Percentiles rank a stretch among this genome's conserved stretches.
These are phyloP conservation scores for Pseudomonodictys pantanalensis DNA, from an alignment of 495 filamentous ascomycete species.

Conservation along the genomic window DNA sequence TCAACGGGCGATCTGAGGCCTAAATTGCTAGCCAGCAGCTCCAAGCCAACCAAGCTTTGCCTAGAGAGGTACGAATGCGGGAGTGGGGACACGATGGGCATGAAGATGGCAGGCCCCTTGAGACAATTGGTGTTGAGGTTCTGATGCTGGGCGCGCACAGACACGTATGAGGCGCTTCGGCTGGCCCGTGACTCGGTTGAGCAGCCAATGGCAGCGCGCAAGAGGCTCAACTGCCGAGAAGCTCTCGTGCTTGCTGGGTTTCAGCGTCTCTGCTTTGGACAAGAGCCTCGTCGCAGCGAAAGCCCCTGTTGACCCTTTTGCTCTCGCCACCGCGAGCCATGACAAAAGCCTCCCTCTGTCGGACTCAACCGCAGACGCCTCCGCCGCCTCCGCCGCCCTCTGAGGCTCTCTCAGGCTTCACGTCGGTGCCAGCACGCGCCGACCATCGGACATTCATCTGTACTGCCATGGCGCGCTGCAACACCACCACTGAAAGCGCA, in stretches of 20 bases:
- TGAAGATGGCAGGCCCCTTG: constrained; percentile 14
- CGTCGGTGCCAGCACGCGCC: no score
- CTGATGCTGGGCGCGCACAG: constrained; percentile 1
- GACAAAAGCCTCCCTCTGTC: no score
- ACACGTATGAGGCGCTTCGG: constrained; percentile 18
- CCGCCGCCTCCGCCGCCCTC: no score
- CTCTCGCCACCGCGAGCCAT: not conserved
- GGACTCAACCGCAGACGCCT: no score
- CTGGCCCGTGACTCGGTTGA: not conserved
- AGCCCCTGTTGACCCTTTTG: not conserved
- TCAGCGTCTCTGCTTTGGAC: not conserved
- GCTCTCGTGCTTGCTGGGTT: not conserved
- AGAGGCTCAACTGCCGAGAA: not conserved
- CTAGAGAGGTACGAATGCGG: not conserved
- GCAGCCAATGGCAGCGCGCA: constrained; percentile 1
- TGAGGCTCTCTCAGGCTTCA: no score
- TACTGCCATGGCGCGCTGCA: no score
- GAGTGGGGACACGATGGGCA: not conserved
- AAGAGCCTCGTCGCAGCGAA: constrained; percentile 1
- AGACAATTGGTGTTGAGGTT: constrained; percentile 30
- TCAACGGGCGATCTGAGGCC: not conserved
- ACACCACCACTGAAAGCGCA: no score
- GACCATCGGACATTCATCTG: no score
- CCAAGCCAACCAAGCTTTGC: constrained; percentile 14
- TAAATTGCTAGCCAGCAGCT: not conserved